Evolutionary conservation across 2,329 filamentous ascomycete species (phyloP).

Genomic region (Hymenoscyphus albidus): DNA sequence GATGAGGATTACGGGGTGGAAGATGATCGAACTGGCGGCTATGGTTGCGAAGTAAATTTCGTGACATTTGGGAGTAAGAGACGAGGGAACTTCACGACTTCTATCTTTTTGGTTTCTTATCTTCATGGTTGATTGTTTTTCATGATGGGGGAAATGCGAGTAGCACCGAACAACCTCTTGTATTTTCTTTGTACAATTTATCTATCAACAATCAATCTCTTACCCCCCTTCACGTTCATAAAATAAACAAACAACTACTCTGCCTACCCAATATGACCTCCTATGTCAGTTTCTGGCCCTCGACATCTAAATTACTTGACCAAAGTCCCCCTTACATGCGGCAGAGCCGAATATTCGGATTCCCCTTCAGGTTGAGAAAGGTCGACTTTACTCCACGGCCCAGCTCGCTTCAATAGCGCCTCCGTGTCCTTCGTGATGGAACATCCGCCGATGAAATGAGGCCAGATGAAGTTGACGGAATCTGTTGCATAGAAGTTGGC

Average conservation of each 20-base stretch:
- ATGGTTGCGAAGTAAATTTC: neutral
- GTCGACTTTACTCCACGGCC: slow-evolving; percentile 30
- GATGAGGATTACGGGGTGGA: neutral
- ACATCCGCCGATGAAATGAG: slow-evolving; percentile 30
- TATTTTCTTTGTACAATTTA: neutral
- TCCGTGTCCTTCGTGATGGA: slow-evolving; percentile 30
- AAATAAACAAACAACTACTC: neutral
- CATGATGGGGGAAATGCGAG: neutral
- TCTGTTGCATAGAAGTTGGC: slow-evolving; percentile 14
- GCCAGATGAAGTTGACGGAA: slow-evolving; percentile 28
- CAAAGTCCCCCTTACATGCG: slow-evolving; percentile 28
- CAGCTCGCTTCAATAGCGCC: slow-evolving; percentile 25
- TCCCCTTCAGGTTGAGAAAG: slow-evolving; percentile 26
- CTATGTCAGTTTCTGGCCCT: neutral
- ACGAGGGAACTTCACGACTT: neutral
- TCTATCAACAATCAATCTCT: neutral
- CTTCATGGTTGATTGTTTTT: neutral
- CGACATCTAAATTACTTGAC: slow-evolving; percentile 25
- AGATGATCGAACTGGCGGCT: neutral
- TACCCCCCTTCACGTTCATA: neutral
- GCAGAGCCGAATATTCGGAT: slow-evolving; percentile 26
- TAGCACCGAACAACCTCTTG: neutral
- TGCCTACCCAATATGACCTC: neutral
- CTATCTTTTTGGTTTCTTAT: neutral
- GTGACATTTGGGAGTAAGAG: neutral